These are phyloP conservation scores for Gryganskiella cystojenkinii DNA, from an alignment of 192 early-diverging fungal genomes.

Conservation along the genomic window DNA sequence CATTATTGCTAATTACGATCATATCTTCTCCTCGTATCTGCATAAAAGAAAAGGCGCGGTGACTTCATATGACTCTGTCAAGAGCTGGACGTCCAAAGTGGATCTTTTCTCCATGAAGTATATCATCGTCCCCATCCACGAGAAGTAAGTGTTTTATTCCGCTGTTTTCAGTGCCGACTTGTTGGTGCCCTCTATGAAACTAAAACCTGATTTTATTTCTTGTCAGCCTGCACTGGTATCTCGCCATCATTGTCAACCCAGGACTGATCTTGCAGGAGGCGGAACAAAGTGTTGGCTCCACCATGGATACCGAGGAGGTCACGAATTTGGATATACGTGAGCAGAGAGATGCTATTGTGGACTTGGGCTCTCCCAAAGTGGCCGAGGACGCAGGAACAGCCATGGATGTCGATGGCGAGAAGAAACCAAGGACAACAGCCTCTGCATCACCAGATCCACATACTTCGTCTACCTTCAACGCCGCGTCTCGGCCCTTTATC, in stretches of 20 bases:
- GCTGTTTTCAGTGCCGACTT: too few relatives aligned
- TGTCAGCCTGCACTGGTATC: conserved; percentile 86
- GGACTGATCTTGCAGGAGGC: conserved; percentile 51
- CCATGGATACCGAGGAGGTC: neutral
- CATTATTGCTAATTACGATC: neutral
- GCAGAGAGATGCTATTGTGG: neutral
- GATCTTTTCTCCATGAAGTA: conserved; percentile 82
- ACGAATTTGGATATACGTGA: neutral
- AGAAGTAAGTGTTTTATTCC: conserved; percentile 65
- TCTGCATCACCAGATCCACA: too few relatives aligned
- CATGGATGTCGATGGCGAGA: conserved; percentile 19
- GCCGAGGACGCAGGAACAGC: conserved; percentile 1
- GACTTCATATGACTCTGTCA: conserved; percentile 70
- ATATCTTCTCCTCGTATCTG: neutral
- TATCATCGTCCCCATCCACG: conserved; percentile 89
- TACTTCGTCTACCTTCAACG: too few relatives aligned
- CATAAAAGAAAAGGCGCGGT: conserved; percentile 35
- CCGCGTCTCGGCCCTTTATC: conserved; percentile 15
- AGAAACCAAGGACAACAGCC: neutral
- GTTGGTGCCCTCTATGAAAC: neutral
- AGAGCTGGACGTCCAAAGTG: conserved; percentile 81
- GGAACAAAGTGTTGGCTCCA: neutral
- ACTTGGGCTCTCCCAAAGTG: neutral
- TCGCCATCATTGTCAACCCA: conserved; percentile 83
- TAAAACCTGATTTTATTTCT: neutral